Conservation (phyloP, 169 alveolate species). For the Cryptosporidium baileyi region DNA sequence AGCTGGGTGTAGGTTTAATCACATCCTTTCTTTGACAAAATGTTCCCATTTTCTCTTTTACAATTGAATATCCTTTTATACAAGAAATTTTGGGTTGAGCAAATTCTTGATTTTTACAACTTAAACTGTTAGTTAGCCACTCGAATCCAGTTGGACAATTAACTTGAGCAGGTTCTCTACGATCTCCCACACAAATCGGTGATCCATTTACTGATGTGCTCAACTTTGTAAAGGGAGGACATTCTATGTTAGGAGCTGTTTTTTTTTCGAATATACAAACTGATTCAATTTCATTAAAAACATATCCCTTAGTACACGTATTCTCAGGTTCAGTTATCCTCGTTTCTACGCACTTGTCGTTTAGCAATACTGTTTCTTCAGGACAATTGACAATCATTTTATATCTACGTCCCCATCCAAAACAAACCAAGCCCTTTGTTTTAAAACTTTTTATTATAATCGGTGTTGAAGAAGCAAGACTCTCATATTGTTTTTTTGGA, state of each 20-base stretch:
- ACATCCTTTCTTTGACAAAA: constrained; percentile 31
- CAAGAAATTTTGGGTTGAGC: constrained; percentile 51
- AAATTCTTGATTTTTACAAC: constrained; percentile 37
- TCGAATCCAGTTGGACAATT: constrained; percentile 57
- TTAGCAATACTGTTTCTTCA: constrained; percentile 33
- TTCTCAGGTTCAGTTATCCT: constrained; percentile 14
- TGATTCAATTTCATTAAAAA: background rate
- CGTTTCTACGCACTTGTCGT: constrained; percentile 60
- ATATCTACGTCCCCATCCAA: constrained; percentile 69
- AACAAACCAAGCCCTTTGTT: constrained; percentile 52
- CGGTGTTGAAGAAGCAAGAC: constrained; percentile 28
- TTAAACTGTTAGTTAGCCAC: constrained; percentile 35
- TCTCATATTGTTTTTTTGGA: constrained; percentile 1
- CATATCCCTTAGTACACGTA: constrained; percentile 38
- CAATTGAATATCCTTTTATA: constrained; percentile 33
- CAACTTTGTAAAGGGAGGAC: constrained; percentile 36
- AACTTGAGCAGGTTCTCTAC: constrained; percentile 50
- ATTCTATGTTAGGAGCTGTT: constrained; percentile 17
- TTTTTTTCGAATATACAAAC: constrained; percentile 22
- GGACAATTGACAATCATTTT: constrained; percentile 68
- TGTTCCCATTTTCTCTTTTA: constrained; percentile 27
- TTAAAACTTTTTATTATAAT: constrained; percentile 38
- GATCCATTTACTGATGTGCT: background rate
- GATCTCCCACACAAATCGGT: constrained; percentile 34
- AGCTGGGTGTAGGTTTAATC: constrained; percentile 58